Evolutionary conservation across 805 yeast species (phyloP).

Genomic region (Barnettozyma sp.): DNA sequence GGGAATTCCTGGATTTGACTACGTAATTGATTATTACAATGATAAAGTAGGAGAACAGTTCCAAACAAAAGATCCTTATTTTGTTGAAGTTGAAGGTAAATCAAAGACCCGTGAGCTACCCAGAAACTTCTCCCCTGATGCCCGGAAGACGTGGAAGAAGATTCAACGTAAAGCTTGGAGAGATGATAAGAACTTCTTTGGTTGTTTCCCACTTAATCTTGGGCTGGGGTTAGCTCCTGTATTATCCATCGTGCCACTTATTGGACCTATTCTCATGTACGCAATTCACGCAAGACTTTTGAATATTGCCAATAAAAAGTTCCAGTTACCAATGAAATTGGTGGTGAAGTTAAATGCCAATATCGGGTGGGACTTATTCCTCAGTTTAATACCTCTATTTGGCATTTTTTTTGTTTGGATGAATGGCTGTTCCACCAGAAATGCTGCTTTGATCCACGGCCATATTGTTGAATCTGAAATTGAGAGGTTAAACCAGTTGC

Average conservation of each 20-base stretch:
- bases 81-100: conserved; percentile 46
- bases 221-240: conserved; percentile 78
- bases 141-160: conserved; percentile 61
- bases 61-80: conserved; percentile 61
- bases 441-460: conserved; percentile 72
- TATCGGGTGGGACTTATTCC: conserved; percentile 63
- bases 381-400: conserved; percentile 72
- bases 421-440: conserved; percentile 80
- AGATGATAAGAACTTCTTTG: conserved; percentile 78
- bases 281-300: conserved; percentile 67
- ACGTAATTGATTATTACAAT: conserved; percentile 51
- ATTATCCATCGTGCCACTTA: conserved; percentile 61
- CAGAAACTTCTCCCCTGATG: conserved; percentile 47
- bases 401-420: conserved; percentile 78
- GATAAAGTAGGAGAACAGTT: conserved; percentile 61
- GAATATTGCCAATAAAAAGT: conserved; percentile 47
- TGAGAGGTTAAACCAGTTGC: conserved; percentile 7
- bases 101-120: conserved; percentile 56
- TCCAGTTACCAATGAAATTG: conserved; percentile 50
- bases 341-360: conserved; percentile 71
- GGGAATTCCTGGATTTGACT: conserved; percentile 51
- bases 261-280: conserved; percentile 85
- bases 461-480: conserved; percentile 16
- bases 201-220: conserved; percentile 67
- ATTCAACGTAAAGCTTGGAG: conserved; percentile 80